These are phyloP conservation scores for Saturnispora sekii DNA, from an alignment of 805 yeast species.

Conservation along the genomic window DNA sequence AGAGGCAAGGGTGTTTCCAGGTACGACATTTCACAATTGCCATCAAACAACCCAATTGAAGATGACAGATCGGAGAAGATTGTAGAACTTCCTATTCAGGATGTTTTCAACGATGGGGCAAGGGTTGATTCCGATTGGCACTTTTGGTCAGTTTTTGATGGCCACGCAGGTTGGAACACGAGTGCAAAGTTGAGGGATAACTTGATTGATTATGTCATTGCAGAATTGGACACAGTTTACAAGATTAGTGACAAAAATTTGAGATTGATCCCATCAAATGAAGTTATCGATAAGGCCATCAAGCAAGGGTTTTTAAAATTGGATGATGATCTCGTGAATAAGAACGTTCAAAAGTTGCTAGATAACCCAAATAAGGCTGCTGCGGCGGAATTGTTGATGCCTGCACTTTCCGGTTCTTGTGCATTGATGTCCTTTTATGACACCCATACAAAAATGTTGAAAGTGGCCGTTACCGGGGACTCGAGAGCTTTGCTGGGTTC, in stretches of 20 bases:
- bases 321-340: conserved; percentile 79
- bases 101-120: conserved; percentile 39
- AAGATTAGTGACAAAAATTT: conserved; percentile 43
- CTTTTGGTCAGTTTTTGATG: conserved; percentile 94
- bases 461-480: conserved; percentile 95
- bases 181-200: conserved; percentile 76
- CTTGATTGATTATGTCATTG: conserved; percentile 65
- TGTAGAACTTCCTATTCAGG: conserved; percentile 64
- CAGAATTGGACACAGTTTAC: conserved; percentile 60
- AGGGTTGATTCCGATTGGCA: conserved; percentile 61
- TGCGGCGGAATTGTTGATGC: conserved; percentile 70
- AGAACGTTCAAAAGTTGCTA: conserved; percentile 60
- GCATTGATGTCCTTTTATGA: conserved; percentile 84
- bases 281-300: conserved; percentile 69
- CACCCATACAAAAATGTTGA: conserved; percentile 55
- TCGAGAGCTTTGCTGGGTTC: conserved; percentile 86
- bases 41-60: conserved; percentile 89
- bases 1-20: conserved; percentile 82
- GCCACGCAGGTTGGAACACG: conserved; percentile 96
- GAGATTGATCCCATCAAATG: conserved; percentile 56
- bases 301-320: conserved; percentile 69
- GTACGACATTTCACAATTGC: conserved; percentile 81
- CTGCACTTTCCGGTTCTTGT: conserved; percentile 94
- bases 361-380: conserved; percentile 55
- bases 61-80: conserved; percentile 85